Conservation (phyloP, 805 yeast genomes). For the Priceomyces castillae region DNA sequence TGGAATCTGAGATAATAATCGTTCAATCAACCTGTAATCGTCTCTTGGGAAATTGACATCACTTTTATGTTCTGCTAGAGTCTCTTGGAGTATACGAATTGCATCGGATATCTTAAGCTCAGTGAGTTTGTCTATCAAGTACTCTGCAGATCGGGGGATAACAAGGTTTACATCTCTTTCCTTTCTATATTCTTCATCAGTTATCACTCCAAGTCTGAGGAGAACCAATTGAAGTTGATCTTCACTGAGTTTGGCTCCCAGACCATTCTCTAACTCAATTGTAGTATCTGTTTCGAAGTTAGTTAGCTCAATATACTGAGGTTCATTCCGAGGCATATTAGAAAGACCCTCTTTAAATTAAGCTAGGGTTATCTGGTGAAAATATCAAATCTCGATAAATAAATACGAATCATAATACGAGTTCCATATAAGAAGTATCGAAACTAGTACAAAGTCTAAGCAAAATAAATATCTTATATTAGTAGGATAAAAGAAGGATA, state of each 20-base stretch:
- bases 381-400: background rate
- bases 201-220: constrained; percentile 21
- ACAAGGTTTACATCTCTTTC: constrained; percentile 7
- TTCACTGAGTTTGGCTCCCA: background rate
- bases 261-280: background rate
- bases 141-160: constrained; percentile 13
- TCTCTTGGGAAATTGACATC: constrained; percentile 36
- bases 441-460: background rate
- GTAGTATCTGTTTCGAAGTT: constrained; percentile 1
- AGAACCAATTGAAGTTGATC: constrained; percentile 16
- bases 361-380: background rate
- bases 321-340: constrained; percentile 3
- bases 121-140: constrained; percentile 31
- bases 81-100: constrained; percentile 30
- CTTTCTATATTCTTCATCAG: constrained; percentile 17
- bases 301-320: constrained; percentile 17
- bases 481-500: too few relatives aligned
- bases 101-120: constrained; percentile 23
- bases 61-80: constrained; percentile 33
- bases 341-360: background rate
- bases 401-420: background rate
- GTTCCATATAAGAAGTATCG: background rate
- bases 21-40: constrained; percentile 33
- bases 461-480: background rate
- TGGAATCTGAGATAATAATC: constrained; percentile 21